These are phyloP conservation scores for Podaxis sp. DNA, from an alignment of 768 basidiomycete species.

Conservation along the genomic window DNA sequence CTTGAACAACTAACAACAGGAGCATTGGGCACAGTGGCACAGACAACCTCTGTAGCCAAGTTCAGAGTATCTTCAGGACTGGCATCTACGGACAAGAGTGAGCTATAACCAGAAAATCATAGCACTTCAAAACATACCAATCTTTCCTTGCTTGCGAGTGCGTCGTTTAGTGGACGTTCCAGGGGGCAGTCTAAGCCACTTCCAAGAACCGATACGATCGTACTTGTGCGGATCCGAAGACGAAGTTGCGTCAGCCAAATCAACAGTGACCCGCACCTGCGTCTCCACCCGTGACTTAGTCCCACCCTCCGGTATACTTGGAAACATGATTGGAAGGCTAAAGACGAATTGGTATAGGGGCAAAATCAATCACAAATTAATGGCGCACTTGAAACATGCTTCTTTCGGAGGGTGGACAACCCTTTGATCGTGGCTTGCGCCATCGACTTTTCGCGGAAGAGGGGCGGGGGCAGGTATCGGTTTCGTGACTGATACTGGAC, in stretches of 20 bases:
- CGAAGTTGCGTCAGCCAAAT: constrained; percentile 67
- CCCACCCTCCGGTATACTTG: constrained; percentile 76
- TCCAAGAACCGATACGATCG: constrained; percentile 86
- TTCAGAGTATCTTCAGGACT: constrained; percentile 64
- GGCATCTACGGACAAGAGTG: constrained; percentile 44
- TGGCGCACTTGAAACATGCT: constrained; percentile 67
- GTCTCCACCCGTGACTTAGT: constrained; percentile 95
- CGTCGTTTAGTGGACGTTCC: constrained; percentile 83
- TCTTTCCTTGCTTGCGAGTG: constrained; percentile 79
- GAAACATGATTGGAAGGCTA: constrained; percentile 79
- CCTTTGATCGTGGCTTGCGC: constrained; percentile 43
- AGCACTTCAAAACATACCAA: constrained; percentile 42
- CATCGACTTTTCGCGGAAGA: constrained; percentile 52
- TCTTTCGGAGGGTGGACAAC: constrained; percentile 73
- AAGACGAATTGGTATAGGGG: background rate
- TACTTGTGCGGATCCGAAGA: constrained; percentile 60
- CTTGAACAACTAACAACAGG: constrained; percentile 81
- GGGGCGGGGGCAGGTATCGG: constrained; percentile 66
- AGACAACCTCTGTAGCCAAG: constrained; percentile 70
- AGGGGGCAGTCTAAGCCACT: constrained; percentile 76
- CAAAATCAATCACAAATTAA: constrained; percentile 1
- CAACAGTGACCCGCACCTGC: constrained; percentile 81
- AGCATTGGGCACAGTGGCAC: constrained; percentile 74
- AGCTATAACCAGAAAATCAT: constrained; percentile 3
- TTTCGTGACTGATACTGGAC: constrained; percentile 47